Evolutionary conservation across 176 grass and related monocot genomes (phyloP).

Genomic region (Echinochloa phyllopogon): DNA sequence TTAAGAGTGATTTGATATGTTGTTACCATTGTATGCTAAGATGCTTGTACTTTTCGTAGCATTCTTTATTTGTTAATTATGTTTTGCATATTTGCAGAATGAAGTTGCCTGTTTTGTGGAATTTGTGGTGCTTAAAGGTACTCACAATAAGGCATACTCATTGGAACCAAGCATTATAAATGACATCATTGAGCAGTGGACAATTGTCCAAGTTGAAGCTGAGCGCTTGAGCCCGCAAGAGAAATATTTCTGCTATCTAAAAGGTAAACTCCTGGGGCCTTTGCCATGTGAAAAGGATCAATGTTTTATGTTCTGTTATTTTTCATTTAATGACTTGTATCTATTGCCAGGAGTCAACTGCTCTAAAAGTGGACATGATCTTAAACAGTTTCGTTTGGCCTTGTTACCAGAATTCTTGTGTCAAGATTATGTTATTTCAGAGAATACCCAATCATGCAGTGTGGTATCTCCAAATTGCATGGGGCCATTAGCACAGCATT

Average conservation of each 20-base stretch:
- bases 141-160: conserved; percentile 44
- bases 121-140: conserved; percentile 59
- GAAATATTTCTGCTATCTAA: conserved; percentile 70
- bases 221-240: conserved; percentile 49
- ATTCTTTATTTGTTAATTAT: conserved; percentile 47
- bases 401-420: conserved; percentile 73
- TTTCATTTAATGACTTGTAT: conserved; percentile 43
- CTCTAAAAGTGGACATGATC: conserved; percentile 64
- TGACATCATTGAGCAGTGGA: conserved; percentile 66
- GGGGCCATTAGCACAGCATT: conserved; percentile 67
- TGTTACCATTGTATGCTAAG: conserved; percentile 33
- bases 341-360: conserved; percentile 65
- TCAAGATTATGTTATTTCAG: conserved; percentile 48
- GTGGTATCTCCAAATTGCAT: conserved; percentile 62
- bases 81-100: conserved; percentile 63
- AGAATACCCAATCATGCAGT: conserved; percentile 46
- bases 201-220: conserved; percentile 52
- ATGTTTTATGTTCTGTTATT: conserved; percentile 23
- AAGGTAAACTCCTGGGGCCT: conserved; percentile 58
- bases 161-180: conserved; percentile 52
- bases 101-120: conserved; percentile 65
- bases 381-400: conserved; percentile 54
- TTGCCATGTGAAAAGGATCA: conserved; percentile 26
- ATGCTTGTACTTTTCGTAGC: conserved; percentile 20
- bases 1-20: conserved; percentile 22